phyloP scores from a whole-genome alignment of 306 rosid genomes.

The Coriaria nepalensis region DNA sequence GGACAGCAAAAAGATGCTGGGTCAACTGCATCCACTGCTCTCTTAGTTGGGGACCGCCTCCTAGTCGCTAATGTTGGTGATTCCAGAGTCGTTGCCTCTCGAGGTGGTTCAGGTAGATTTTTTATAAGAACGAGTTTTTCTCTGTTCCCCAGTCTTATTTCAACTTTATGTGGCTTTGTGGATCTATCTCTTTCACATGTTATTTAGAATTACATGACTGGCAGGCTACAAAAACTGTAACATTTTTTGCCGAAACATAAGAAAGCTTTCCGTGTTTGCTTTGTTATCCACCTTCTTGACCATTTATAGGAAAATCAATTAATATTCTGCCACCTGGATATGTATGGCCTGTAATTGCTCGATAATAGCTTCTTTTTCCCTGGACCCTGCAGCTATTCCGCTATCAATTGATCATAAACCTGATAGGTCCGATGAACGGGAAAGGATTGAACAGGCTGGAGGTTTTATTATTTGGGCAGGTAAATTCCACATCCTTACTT shows the following conservation, averaged over 20 bases:
- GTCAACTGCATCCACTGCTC: conserved; percentile 82
- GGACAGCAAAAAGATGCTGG: conserved; percentile 78
- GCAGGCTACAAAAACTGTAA: too few relatives aligned
- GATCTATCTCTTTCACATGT: too few relatives aligned
- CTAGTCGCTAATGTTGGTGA: conserved; percentile 93
- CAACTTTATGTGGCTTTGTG: too few relatives aligned
- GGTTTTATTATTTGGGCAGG: conserved; percentile 91
- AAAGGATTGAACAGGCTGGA: conserved; percentile 80
- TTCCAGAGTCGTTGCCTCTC: conserved; percentile 76
- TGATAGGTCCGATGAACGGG: conserved; percentile 77
- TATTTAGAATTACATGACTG: too few relatives aligned
- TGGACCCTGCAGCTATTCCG: conserved; percentile 58
- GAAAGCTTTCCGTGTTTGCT: too few relatives aligned
- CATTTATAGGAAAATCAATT: too few relatives aligned
- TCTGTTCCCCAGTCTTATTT: too few relatives aligned
- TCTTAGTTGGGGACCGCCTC: conserved; percentile 63
- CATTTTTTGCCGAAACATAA: too few relatives aligned
- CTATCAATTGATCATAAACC: conserved; percentile 82
- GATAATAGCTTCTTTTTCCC: conserved; percentile 3
- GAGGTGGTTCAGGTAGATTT: conserved; percentile 76
- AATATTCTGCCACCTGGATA: too few relatives aligned
- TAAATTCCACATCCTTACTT: conserved; percentile 15
- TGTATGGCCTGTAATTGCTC: too few relatives aligned
- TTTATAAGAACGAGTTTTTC: conserved; percentile 1
- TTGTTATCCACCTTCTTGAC: too few relatives aligned